Percentiles rank a stretch among this genome's conserved stretches.
Conservation (phyloP, 345 rosid genomes). For the Moringa oleifera region DNA sequence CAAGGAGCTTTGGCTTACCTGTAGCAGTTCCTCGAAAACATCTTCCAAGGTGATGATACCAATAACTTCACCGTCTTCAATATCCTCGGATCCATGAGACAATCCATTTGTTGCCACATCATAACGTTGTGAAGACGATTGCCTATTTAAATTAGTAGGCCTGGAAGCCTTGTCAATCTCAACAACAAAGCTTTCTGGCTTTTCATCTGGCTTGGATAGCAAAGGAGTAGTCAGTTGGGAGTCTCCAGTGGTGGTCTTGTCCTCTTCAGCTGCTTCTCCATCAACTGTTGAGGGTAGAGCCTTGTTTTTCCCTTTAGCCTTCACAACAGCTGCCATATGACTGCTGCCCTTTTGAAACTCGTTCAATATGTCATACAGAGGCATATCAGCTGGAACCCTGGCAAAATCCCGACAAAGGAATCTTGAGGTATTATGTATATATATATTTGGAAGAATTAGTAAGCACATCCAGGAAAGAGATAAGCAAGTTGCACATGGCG, state of each 20-base stretch:
- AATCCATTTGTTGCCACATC: conserved; percentile 40
- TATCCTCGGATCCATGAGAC: conserved; percentile 52
- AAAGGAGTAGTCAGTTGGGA: conserved; percentile 56
- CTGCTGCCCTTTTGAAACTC: conserved; percentile 99
- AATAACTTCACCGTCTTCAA: conserved; percentile 86
- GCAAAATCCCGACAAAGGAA: conserved; percentile 1
- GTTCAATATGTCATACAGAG: conserved; percentile 85
- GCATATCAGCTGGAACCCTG: conserved; percentile 99
- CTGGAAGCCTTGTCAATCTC: conserved; percentile 53
- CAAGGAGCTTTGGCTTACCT: conserved; percentile 31
- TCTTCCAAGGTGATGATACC: conserved; percentile 97
- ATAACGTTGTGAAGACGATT: conserved; percentile 17
- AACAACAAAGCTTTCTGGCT: conserved; percentile 49
- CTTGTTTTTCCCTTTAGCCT: conserved; percentile 56
- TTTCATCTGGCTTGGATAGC: conserved; percentile 46
- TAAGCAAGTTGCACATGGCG: no score
- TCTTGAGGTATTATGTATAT: no score
- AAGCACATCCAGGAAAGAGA: no score
- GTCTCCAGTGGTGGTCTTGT: conserved; percentile 22
- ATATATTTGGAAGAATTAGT: no score
- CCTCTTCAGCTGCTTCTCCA: conserved; percentile 39
- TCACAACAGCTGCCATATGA: conserved; percentile 99
- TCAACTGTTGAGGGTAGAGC: conserved; percentile 26
- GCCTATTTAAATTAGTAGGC: conserved; percentile 21
- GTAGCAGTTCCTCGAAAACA: conserved; percentile 94